phyloP scores from a whole-genome alignment of 805 yeast genomes.

The Ogataea trehalophila region DNA sequence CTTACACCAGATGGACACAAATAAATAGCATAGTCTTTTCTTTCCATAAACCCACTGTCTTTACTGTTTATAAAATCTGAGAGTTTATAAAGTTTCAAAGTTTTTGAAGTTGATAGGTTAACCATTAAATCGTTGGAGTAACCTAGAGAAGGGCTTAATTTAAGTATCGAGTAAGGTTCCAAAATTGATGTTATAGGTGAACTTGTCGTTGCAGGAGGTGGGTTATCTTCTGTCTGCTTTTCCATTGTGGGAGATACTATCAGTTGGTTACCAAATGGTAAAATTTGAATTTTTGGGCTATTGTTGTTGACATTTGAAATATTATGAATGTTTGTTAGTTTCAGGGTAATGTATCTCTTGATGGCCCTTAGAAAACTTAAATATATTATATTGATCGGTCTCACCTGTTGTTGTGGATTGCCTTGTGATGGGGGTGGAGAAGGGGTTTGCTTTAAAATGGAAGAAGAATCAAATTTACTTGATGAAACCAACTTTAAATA shows the following conservation, averaged over 20 bases:
- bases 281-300: slow-evolving; percentile 27
- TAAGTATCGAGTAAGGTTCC: slow-evolving; percentile 30
- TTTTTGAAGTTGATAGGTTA: slow-evolving; percentile 25
- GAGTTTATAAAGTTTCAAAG: slow-evolving; percentile 16
- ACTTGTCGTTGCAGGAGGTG: not conserved
- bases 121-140: slow-evolving; percentile 40
- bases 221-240: slow-evolving; percentile 5
- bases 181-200: not conserved
- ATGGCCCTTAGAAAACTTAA: slow-evolving; percentile 48
- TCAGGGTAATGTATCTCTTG: slow-evolving; percentile 34
- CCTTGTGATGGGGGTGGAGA: too few species aligned
- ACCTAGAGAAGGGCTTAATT: slow-evolving; percentile 44
- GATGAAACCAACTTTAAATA: slow-evolving; percentile 24
- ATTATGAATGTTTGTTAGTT: slow-evolving; percentile 17
- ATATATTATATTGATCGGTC: slow-evolving; percentile 32
- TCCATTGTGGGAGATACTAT: slow-evolving; percentile 25
- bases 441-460: slow-evolving; percentile 18
- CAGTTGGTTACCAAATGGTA: slow-evolving; percentile 50
- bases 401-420: slow-evolving; percentile 3
- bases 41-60: slow-evolving; percentile 12
- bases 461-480: slow-evolving; percentile 23
- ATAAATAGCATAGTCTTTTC: slow-evolving; percentile 37
- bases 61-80: slow-evolving; percentile 10
- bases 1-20: slow-evolving; percentile 55
- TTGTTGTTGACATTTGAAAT: slow-evolving; percentile 9